Base-by-base conservation (phyloP, 306 rosid genomes). In the Cucurbita moschata region DNA sequence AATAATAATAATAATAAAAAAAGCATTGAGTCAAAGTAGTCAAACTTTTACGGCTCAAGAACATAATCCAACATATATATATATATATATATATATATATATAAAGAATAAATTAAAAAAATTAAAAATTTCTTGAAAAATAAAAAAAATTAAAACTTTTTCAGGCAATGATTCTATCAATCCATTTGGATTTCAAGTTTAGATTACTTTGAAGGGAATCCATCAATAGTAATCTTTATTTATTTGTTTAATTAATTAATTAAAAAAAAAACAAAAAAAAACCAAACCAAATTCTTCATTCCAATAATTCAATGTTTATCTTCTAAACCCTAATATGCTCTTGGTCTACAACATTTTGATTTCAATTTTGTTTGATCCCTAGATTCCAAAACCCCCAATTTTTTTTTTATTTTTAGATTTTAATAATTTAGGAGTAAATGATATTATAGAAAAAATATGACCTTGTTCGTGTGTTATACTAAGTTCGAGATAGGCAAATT, bases 1-100 rank as follows among this genome's bases (percentile, higher is more conserved):
- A n/a, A n/a, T n/a, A n/a, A n/a, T n/a, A n/a, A n/a, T n/a, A n/a
- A n/a, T n/a, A n/a, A n/a, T n/a, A n/a, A n/a, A n/a, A 88, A 85
- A 83, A 83, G 86, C 82, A 83, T 90, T 82, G 60, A 80, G 90
- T 86, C 87, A 83, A 90, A 86, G 81, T 81, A 78, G 86, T 88
- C 86, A 77, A 81, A 83, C 83, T 85, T 83, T 75, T 72, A n/a
- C n/a, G n/a, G n/a, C n/a, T n/a, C n/a, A n/a, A n/a, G n/a, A n/a
- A n/a, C n/a, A n/a, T n/a, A n/a, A n/a, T n/a, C n/a, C n/a, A n/a
- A n/a, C n/a, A n/a, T n/a, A 79, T 79, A 83, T 85, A 76, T 30
- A 59, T 72, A 75, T n/a, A 40, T n/a, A 16, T 4, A 8, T 30
- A 30, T 30, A 4, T 35, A 13, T 13, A n/a, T 8, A 16, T 1